Conservation (phyloP, 2,329 filamentous ascomycete species). For the Fusarium devonianum region DNA sequence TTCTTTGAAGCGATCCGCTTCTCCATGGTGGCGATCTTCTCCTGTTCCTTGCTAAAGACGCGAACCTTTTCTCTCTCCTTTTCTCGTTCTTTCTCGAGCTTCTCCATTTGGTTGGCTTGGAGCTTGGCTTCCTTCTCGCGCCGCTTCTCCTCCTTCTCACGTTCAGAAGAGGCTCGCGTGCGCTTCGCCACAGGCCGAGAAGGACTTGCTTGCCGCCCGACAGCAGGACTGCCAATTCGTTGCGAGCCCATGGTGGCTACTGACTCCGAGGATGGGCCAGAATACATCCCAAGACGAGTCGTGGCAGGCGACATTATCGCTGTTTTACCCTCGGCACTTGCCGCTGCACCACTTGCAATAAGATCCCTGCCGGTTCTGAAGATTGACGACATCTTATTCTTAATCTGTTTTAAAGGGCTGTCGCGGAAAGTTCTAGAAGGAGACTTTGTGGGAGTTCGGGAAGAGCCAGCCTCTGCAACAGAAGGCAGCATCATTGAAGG, state of each 20-base stretch:
- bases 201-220: constrained; percentile 49
- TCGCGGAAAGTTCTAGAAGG: constrained; percentile 67
- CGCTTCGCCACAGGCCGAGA: constrained; percentile 53
- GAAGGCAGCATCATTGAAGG: constrained; percentile 57
- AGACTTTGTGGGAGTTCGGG: constrained; percentile 63
- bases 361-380: constrained; percentile 87
- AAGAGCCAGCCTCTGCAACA: constrained; percentile 48
- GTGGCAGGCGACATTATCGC: constrained; percentile 63
- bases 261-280: constrained; percentile 58
- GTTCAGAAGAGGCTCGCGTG: constrained; percentile 66
- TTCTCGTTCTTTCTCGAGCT: constrained; percentile 71
- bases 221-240: constrained; percentile 20
- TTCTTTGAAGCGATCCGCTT: constrained; percentile 61
- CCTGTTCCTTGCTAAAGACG: constrained; percentile 64
- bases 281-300: constrained; percentile 53
- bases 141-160: constrained; percentile 70
- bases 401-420: constrained; percentile 88
- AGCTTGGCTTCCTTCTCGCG: constrained; percentile 70
- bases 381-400: constrained; percentile 90
- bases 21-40: constrained; percentile 61
- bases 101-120: constrained; percentile 66
- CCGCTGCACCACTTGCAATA: constrained; percentile 76
- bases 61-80: constrained; percentile 74
- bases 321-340: constrained; percentile 68
- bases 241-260: constrained; percentile 44